Conservation (phyloP, 2,329 filamentous ascomycete species). For the Xylariaceae sp. region DNA sequence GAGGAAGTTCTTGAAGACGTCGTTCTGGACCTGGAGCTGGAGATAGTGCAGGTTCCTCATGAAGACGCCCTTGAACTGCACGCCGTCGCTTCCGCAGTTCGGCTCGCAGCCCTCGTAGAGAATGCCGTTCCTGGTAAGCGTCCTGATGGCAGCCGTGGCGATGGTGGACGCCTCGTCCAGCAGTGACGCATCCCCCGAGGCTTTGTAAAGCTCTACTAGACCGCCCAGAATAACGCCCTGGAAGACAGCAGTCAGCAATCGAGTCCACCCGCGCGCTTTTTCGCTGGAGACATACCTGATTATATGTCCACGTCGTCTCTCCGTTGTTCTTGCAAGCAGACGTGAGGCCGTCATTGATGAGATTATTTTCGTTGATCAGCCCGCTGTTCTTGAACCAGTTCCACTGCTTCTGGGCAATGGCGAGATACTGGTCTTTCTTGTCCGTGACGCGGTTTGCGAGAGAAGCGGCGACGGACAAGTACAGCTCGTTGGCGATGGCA, state of each 20-base stretch:
- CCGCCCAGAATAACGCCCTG: constrained; percentile 47
- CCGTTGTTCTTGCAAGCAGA: constrained; percentile 41
- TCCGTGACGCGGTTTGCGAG: constrained; percentile 39
- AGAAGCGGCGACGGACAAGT: constrained; percentile 42
- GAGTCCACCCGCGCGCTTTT: no score
- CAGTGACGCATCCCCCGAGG: constrained; percentile 33
- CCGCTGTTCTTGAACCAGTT: constrained; percentile 43
- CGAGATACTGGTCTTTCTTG: constrained; percentile 33
- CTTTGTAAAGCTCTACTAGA: constrained; percentile 41
- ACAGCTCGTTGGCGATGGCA: constrained; percentile 49
- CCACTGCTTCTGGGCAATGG: constrained; percentile 42
- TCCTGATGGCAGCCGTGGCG: constrained; percentile 42
- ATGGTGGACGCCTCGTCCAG: constrained; percentile 36
- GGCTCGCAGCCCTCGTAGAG: constrained; percentile 49
- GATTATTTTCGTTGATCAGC: constrained; percentile 40
- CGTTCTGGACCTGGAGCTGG: constrained; percentile 37
- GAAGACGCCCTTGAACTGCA: constrained; percentile 66
- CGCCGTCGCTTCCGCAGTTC: constrained; percentile 40
- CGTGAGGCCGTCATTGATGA: constrained; percentile 47
- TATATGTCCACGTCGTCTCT: constrained; percentile 42
- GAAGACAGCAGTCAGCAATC: no score
- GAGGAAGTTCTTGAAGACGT: constrained; percentile 31
- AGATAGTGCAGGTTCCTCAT: constrained; percentile 54
- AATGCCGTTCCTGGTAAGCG: constrained; percentile 36
- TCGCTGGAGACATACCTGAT: no score